Base-by-base conservation (phyloP, 2,329 filamentous ascomycete genomes). In the Colletotrichum magnum region DNA sequence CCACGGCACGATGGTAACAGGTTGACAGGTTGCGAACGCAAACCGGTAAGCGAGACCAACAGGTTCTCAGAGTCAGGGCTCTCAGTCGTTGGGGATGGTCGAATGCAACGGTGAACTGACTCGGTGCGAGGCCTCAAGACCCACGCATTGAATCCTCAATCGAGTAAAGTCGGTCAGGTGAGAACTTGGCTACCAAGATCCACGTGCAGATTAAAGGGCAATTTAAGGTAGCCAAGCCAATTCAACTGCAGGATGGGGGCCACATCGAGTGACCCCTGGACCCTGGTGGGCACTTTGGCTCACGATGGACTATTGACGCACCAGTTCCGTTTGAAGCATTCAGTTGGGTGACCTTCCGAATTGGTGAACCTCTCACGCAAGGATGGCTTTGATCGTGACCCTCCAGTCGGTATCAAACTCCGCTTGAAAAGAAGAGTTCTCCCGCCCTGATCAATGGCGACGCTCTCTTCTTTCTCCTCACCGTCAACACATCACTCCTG, bases 71-170 rank as follows among this genome's bases (percentile, higher is more conserved):
- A 39, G 13, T 18, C n/a, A 4, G 21, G 50, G 39, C 6, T 57
- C 12, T 52, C 51, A 45, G 21, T 51, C 18, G 12, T 24, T 10
- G n/a, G 36, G n/a, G 18, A 28, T 15, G 10, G 28, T 28, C 18
- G 36, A 28, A 16, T 52, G 64, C 16, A 26, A 64, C 64, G 12
- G 9, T 52, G 36, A 15, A 10, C 64, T 64, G 65, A 68, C 45
- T 68, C 65, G 28, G 53, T 52, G 32, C 32, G 6, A 13, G n/a
- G 10, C 26, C 21, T 13, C 6, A 26, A 43, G 51, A 26, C 52
- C 64, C 51, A 57, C 58, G 15, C 4, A 0, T 39, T 5, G 24
- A n/a, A 45, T 41, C 45, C 43, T 45, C 50, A 54, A 6, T 45
- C 56, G n/a, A 24, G 62, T 66, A 48, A 43, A 39, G 32, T 26